Evolutionary conservation across 192 early-diverging fungal genomes (phyloP).

Genomic region (Obelidium mucronatum): DNA sequence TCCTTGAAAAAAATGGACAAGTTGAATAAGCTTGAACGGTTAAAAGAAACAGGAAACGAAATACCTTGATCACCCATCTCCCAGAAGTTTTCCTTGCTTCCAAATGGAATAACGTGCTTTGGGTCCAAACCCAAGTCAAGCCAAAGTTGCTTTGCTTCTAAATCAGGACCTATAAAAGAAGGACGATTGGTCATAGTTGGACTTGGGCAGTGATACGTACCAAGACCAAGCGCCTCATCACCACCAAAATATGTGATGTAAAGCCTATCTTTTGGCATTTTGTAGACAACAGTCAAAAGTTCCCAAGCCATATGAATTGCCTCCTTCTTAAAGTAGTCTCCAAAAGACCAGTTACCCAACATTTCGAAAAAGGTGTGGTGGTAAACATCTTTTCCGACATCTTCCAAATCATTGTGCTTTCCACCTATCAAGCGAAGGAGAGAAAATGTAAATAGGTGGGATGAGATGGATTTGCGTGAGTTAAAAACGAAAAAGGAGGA

Average conservation of each 20-base stretch:
- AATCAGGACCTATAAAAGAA: conserved; percentile 64
- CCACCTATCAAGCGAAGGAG: conserved; percentile 65
- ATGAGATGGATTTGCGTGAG: background rate
- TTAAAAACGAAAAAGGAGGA: too few species aligned
- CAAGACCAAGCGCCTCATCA: conserved; percentile 78
- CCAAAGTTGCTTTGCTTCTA: conserved; percentile 93
- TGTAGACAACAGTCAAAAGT: conserved; percentile 85
- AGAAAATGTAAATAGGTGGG: too few species aligned
- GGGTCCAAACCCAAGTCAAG: conserved; percentile 85
- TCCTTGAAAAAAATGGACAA: conserved; percentile 55
- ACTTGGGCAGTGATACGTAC: conserved; percentile 2
- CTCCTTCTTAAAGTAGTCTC: conserved; percentile 98
- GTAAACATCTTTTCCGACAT: conserved; percentile 97
- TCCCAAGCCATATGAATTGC: conserved; percentile 93
- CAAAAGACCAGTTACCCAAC: conserved; percentile 99
- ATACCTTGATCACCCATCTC: conserved; percentile 59
- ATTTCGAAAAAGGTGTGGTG: conserved; percentile 99
- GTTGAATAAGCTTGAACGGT: background rate
- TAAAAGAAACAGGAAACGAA: too few species aligned
- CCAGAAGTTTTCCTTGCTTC: conserved; percentile 98
- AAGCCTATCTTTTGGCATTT: conserved; percentile 83
- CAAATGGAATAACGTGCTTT: conserved; percentile 84
- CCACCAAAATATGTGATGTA: conserved; percentile 98
- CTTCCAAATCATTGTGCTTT: conserved; percentile 99
- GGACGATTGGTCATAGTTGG: background rate